Evolutionary conservation across 2,329 filamentous ascomycete genomes (phyloP).

Genomic region (Colletotrichum sp.): DNA sequence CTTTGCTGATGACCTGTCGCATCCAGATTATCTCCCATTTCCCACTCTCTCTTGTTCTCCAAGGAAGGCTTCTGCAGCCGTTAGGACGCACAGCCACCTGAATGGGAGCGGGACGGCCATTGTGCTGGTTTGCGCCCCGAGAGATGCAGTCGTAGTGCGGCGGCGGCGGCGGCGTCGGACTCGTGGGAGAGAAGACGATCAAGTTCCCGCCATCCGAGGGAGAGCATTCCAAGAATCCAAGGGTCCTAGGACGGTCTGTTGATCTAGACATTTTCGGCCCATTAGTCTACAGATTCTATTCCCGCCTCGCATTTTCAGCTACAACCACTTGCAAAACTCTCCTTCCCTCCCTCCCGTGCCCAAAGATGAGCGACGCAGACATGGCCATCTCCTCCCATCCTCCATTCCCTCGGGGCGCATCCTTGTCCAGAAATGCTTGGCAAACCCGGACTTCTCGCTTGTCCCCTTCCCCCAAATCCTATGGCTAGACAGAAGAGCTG

Average conservation of each 20-base stretch:
- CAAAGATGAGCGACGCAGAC: not conserved
- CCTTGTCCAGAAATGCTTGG: constrained; percentile 1
- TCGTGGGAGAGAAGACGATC: not conserved
- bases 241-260: not conserved
- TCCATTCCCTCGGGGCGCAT: not conserved
- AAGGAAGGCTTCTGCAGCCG: not conserved
- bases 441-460: not conserved
- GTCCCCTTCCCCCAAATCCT: not conserved
- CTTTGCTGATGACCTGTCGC: not conserved
- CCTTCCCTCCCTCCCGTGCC: not conserved
- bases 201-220: not conserved
- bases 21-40: not conserved
- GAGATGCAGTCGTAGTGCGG: not conserved
- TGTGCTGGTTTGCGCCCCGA: not conserved
- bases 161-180: not conserved
- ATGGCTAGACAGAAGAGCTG: not conserved
- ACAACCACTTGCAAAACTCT: not conserved
- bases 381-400: not conserved
- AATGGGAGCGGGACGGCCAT: not conserved
- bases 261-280: not conserved
- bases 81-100: not conserved
- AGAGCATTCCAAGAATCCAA: not conserved
- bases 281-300: not conserved
- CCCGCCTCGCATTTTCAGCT: not conserved
- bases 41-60: not conserved